Conservation (phyloP, 1,284 basidiomycete species). For the Mycena sp. region DNA sequence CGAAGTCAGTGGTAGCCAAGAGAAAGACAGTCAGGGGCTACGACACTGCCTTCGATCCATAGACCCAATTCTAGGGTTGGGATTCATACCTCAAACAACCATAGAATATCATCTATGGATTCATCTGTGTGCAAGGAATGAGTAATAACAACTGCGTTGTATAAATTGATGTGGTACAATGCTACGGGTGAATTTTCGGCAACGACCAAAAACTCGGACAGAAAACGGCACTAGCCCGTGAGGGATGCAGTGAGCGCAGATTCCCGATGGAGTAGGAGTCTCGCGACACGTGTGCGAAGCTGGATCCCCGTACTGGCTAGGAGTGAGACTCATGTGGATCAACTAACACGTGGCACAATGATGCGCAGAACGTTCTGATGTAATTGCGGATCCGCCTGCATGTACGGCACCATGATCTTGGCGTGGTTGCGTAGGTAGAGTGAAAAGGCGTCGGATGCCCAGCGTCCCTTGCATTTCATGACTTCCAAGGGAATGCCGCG, state of each 20-base stretch:
- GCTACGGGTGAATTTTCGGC: too few relatives aligned
- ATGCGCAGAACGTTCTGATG: constrained; percentile 1
- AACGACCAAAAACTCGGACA: too few relatives aligned
- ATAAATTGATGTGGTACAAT: too few relatives aligned
- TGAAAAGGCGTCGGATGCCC: constrained; percentile 27
- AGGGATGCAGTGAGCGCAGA: neutral
- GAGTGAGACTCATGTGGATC: neutral
- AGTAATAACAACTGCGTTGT: too few relatives aligned
- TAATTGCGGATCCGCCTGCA: constrained; percentile 21
- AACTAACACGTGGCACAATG: neutral
- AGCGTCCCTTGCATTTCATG: constrained; percentile 29
- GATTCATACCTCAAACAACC: too few relatives aligned
- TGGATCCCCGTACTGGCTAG: neutral
- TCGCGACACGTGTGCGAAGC: neutral
- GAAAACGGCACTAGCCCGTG: too few relatives aligned
- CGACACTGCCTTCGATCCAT: too few relatives aligned
- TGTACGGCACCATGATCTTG: constrained; percentile 29
- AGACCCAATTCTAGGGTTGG: too few relatives aligned
- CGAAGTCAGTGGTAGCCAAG: too few relatives aligned
- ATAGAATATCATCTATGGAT: too few relatives aligned
- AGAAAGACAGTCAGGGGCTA: too few relatives aligned
- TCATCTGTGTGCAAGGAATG: too few relatives aligned
- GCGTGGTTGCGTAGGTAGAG: constrained; percentile 28
- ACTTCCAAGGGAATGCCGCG: constrained; percentile 14
- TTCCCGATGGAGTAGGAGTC: neutral